Percentiles rank a stretch among this genome's conserved stretches.
phyloP scores from a whole-genome alignment of 2,329 filamentous ascomycete species.

The Juglanconis sp. region DNA sequence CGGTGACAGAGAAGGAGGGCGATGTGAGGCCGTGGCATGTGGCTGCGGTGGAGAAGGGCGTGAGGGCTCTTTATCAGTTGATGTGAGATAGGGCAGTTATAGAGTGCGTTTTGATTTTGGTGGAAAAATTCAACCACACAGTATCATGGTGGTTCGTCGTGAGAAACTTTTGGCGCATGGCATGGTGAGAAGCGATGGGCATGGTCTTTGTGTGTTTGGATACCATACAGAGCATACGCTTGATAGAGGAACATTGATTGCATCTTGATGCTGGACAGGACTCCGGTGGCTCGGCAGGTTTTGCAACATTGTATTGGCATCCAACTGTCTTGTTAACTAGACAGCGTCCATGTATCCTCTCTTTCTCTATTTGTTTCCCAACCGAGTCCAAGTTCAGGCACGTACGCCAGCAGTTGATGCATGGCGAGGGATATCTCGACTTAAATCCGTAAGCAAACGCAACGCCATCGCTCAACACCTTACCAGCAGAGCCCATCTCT shows the following conservation, averaged over 20 bases:
- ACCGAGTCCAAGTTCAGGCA: not conserved
- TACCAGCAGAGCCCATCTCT: not conserved
- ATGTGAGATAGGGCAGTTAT: constrained; percentile 45
- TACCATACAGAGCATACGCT: constrained; percentile 9
- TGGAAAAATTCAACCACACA: not conserved
- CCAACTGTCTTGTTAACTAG: not conserved
- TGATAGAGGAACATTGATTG: constrained; percentile 2
- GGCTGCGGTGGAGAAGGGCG: constrained; percentile 66
- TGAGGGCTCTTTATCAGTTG: constrained; percentile 60
- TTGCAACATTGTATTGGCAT: not conserved
- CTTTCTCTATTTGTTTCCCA: not conserved
- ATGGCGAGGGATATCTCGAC: not conserved
- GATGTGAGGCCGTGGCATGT: constrained; percentile 77
- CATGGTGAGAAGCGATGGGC: constrained; percentile 1
- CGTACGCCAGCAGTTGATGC: not conserved
- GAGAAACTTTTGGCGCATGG: not conserved
- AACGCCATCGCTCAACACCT: not conserved
- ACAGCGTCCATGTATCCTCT: not conserved
- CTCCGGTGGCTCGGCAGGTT: not conserved
- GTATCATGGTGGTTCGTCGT: not conserved
- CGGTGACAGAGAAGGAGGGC: constrained; percentile 54
- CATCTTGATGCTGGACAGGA: not conserved
- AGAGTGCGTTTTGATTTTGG: not conserved
- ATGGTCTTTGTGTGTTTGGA: not conserved
- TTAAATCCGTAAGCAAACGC: not conserved